Evolutionary conservation across 306 rosid genomes (phyloP), one percentile per base, ranked within the genome.

Genomic region (Rosa multiflora): DNA sequence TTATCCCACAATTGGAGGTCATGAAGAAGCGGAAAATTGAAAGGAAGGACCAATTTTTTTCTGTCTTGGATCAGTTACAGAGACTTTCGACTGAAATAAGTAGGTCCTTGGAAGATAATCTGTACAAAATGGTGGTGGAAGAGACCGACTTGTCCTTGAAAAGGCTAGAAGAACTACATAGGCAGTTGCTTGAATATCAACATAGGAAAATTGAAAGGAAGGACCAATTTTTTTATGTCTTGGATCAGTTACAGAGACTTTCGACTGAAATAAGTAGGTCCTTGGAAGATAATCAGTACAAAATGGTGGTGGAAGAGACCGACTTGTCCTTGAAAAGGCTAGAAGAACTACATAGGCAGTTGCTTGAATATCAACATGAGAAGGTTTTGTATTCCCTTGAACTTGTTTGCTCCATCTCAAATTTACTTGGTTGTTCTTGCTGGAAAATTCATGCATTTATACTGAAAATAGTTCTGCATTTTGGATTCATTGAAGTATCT

Each of bases 91-190:
- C 13, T 51, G 92, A 89, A 71, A 82, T 93, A 58, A 17, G 80
- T 74, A 87, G 82, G 59, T 62, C 79, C 10, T 32, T 17, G 52
- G 82, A 72, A 63, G 86, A 39, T 48, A 73, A 78, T 79, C 79
- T 55, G 52, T 69, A 83, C 70, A 80, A 73, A 73, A 70, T 58
- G 44, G 82, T 71, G 26, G 61, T 81, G 42, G 90, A 87, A 61
- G 96, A 88, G 84, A 87, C 83, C 48, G 86, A 90, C 72, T 67
- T 93, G 82, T 90, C 96, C 47, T 62, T 86, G 55, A 83, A 87
- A 74, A 84, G 68, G 51, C 88, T 90, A 4, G 87, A 86, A 76
- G 92, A 90, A 72, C 70, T 90, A 10, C 79, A 47, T 44, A 56
- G 21, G 55, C 80, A 77, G 75, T 77, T 91, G 76, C 78, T 72